Conservation (phyloP, 2,329 filamentous ascomycete genomes). For the Verticillium klebahnii region DNA sequence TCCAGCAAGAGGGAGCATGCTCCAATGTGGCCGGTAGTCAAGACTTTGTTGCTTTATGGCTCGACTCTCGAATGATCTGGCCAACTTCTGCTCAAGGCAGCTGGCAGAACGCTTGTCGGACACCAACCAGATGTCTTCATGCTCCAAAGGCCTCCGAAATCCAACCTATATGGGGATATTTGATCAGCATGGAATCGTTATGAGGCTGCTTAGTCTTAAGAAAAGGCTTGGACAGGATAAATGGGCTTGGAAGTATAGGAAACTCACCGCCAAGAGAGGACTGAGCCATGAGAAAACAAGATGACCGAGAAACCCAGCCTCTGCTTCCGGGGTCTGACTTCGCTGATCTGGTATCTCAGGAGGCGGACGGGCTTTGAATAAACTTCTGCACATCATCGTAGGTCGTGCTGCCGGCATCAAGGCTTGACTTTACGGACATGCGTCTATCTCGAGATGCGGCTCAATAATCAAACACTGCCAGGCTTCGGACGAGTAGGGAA, state of each 20-base stretch:
- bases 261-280: neutral
- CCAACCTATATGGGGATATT: neutral
- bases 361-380: neutral
- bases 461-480: too few relatives aligned
- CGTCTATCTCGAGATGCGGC: too few relatives aligned
- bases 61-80: neutral
- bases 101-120: neutral
- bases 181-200: too few relatives aligned
- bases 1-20: slow-evolving; percentile 69
- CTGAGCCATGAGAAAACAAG: neutral
- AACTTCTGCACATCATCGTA: neutral
- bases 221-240: too few relatives aligned
- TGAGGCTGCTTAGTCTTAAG: too few relatives aligned
- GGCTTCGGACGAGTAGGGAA: too few relatives aligned
- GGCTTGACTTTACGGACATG: too few relatives aligned
- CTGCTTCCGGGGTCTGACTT: neutral
- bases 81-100: neutral
- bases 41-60: neutral
- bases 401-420: neutral
- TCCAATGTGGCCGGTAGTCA: slow-evolving; percentile 26
- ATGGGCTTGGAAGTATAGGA: neutral
- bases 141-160: neutral
- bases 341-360: neutral
- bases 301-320: neutral
- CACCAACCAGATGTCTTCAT: neutral